These are phyloP conservation scores for Silene latifolia DNA, from an alignment of 148 eudicot genomes.

Conservation along the genomic window DNA sequence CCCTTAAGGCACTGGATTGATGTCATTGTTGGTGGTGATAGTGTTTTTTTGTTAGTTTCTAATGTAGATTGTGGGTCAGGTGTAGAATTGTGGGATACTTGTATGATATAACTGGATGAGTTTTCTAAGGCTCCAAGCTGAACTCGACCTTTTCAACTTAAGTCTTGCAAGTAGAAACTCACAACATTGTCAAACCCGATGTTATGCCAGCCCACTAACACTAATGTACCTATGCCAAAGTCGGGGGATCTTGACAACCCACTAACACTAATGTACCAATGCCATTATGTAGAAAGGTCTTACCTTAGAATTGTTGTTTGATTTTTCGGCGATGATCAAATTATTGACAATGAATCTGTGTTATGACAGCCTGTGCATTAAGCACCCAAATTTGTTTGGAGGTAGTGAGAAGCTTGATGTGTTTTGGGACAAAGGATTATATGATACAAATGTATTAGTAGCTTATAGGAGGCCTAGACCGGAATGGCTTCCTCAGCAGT, in stretches of 20 bases:
- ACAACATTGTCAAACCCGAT: not conserved
- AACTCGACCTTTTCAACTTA: not conserved
- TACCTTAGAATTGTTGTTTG: not conserved
- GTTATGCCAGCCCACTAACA: too few relatives aligned
- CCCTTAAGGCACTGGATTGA: not conserved
- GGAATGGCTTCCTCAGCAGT: conserved; percentile 77
- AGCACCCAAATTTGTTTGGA: conserved; percentile 94
- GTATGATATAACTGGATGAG: not conserved
- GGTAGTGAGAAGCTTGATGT: conserved; percentile 93
- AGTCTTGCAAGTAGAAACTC: not conserved
- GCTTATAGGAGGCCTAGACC: conserved; percentile 87
- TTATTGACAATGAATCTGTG: not conserved
- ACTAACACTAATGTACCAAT: not conserved
- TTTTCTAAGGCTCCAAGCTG: not conserved
- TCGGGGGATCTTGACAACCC: too few relatives aligned
- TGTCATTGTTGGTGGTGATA: not conserved
- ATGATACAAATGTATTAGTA: conserved; percentile 69
- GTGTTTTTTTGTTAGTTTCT: not conserved
- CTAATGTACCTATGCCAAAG: too few relatives aligned
- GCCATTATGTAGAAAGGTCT: not conserved
- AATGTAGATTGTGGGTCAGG: not conserved
- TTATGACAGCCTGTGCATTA: conserved; percentile 72
- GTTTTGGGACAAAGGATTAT: conserved; percentile 90
- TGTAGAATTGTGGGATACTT: not conserved
- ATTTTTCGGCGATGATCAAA: not conserved